A percentile compares a stretch with the other conserved stretches of the same genome.
Conservation (phyloP, 31 red algal genomes). For the Endocladia muricata region DNA sequence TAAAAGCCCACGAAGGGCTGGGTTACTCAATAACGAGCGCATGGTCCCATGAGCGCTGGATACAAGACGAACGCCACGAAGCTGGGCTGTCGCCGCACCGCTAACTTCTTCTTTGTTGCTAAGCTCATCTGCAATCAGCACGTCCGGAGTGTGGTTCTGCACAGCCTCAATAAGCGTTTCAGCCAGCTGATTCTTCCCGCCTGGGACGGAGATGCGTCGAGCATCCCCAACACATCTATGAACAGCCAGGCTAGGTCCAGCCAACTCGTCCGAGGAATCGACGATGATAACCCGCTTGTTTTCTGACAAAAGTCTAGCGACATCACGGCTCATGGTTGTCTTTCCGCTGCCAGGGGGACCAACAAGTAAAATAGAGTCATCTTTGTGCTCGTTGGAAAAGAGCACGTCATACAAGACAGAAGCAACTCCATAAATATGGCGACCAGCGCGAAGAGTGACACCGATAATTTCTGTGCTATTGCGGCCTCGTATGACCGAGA, state of each 20-base stretch:
- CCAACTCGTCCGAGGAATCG: constrained; percentile 28
- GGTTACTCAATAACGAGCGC: neutral
- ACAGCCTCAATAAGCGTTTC: constrained; percentile 1
- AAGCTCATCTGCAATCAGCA: constrained; percentile 23
- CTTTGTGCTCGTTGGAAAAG: neutral
- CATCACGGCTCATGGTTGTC: constrained; percentile 31
- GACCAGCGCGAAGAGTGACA: constrained; percentile 1
- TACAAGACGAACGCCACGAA: constrained; percentile 5
- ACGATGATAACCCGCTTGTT: constrained; percentile 19
- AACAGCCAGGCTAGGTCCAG: neutral
- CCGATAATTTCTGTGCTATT: neutral
- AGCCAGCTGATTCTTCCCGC: neutral
- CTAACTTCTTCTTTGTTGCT: neutral
- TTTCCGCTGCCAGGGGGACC: constrained; percentile 17
- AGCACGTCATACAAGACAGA: constrained; percentile 3
- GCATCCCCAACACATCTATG: constrained; percentile 14
- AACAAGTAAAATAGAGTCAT: constrained; percentile 3
- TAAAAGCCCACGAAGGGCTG: neutral
- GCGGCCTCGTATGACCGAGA: neutral
- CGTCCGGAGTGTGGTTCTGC: constrained; percentile 23
- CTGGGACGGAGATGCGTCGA: constrained; percentile 15
- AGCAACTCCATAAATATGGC: constrained; percentile 3
- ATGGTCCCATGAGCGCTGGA: constrained; percentile 24
- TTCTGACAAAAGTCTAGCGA: constrained; percentile 4
- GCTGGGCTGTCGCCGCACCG: neutral